A percentile compares a stretch with the other conserved stretches of the same genome.
phyloP scores from a whole-genome alignment of 768 basidiomycete species.

The Kwoniella newhampshirensis region DNA sequence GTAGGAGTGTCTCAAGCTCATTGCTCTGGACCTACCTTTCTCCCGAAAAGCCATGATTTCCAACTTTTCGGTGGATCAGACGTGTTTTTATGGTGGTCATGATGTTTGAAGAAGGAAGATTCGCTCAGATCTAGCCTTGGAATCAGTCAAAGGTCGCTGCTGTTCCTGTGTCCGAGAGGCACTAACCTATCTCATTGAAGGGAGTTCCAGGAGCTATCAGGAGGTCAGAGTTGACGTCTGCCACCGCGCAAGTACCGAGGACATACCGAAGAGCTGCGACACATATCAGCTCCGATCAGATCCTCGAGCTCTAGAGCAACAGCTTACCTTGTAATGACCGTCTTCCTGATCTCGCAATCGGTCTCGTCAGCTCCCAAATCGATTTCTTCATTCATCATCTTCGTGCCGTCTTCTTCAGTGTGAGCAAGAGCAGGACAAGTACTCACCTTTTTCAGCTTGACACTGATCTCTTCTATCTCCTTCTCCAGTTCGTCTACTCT shows the following conservation, averaged over 20 bases:
- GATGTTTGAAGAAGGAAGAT: constrained; percentile 32
- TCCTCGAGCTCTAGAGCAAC: not conserved
- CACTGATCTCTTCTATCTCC: constrained; percentile 31
- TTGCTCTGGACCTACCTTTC: too few species aligned
- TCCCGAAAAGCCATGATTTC: constrained; percentile 44
- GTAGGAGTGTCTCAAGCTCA: too few species aligned
- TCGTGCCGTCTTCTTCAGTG: too few species aligned
- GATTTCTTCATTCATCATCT: not conserved
- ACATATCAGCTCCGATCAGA: not conserved
- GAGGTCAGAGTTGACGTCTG: not conserved
- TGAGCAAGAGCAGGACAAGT: too few species aligned
- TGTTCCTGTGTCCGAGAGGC: too few species aligned
- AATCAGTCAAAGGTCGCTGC: too few species aligned
- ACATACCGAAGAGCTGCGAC: constrained; percentile 30
- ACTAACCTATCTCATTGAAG: constrained; percentile 45
- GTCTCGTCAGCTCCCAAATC: constrained; percentile 2
- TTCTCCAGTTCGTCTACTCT: constrained; percentile 21
- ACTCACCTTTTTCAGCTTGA: constrained; percentile 39
- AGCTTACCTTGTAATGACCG: constrained; percentile 37
- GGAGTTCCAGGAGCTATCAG: constrained; percentile 50
- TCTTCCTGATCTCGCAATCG: constrained; percentile 22
- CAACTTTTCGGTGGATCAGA: constrained; percentile 26
- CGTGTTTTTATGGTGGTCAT: constrained; percentile 4
- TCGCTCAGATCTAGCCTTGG: constrained; percentile 34
- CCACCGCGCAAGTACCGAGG: not conserved